Evolutionary conservation across 441 rosid species (phyloP).

Genomic region (Hura crepitans): DNA sequence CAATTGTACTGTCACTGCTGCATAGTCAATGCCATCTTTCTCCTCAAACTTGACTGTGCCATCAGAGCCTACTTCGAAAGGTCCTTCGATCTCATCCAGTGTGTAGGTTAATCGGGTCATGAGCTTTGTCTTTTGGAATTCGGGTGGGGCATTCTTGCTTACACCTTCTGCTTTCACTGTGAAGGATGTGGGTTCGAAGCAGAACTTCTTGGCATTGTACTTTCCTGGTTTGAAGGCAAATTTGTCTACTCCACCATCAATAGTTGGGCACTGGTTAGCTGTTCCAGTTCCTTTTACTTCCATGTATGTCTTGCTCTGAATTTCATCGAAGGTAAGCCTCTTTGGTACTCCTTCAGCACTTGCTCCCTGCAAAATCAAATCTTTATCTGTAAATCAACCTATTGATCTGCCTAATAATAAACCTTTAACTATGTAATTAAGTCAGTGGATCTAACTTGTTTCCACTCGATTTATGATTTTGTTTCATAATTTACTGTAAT

Average conservation of each 20-base stretch:
- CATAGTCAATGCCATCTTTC: conserved; percentile 81
- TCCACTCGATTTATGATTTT: no score
- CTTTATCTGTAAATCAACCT: no score
- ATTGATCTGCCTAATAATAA: no score
- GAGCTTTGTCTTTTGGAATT: conserved; percentile 80
- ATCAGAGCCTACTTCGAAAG: conserved; percentile 65
- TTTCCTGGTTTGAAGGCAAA: conserved; percentile 76
- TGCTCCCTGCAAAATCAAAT: conserved; percentile 47
- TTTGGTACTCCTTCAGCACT: conserved; percentile 70
- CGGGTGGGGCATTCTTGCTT: conserved; percentile 62
- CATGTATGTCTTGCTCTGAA: conserved; percentile 79
- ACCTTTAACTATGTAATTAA: no score
- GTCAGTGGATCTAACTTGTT: no score
- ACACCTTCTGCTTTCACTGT: conserved; percentile 73
- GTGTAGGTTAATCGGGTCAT: conserved; percentile 94
- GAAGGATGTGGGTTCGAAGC: conserved; percentile 85
- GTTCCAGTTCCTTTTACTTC: conserved; percentile 90
- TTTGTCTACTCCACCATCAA: conserved; percentile 60
- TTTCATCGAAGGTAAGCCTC: conserved; percentile 78
- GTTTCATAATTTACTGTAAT: no score
- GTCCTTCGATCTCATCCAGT: conserved; percentile 88
- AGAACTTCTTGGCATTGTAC: conserved; percentile 67
- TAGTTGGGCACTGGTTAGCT: conserved; percentile 79
- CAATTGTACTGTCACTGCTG: conserved; percentile 83
- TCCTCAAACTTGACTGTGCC: conserved; percentile 61